Conservation (phyloP, 192 early-diverging fungal species). For the Coemansia furcata region DNA sequence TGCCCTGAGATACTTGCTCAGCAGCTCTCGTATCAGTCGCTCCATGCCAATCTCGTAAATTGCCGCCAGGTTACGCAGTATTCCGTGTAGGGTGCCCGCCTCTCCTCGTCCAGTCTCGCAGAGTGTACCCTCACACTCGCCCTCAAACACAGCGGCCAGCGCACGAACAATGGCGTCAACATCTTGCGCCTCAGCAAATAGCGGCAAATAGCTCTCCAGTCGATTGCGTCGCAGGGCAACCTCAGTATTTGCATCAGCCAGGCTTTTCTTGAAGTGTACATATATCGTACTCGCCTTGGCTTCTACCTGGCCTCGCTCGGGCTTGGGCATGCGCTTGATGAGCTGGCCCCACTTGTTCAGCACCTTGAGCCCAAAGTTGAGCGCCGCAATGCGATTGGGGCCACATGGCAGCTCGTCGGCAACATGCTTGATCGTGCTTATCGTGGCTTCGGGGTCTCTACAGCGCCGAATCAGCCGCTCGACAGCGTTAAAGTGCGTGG, state of each 20-base stretch:
- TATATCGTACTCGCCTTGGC: constrained; percentile 44
- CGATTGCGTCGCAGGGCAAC: constrained; percentile 21
- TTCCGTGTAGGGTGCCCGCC: constrained; percentile 14
- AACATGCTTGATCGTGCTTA: constrained; percentile 55
- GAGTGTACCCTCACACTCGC: constrained; percentile 6
- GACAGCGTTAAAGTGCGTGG: constrained; percentile 52
- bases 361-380: constrained; percentile 56
- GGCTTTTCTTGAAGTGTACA: constrained; percentile 33
- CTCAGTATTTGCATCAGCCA: constrained; percentile 29
- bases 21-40: constrained; percentile 24
- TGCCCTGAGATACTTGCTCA: too few relatives aligned
- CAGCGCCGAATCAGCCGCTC: constrained; percentile 58
- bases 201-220: constrained; percentile 27
- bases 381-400: constrained; percentile 60
- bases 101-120: not conserved
- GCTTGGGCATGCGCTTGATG: constrained; percentile 41
- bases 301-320: constrained; percentile 24
- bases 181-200: constrained; percentile 21
- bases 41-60: constrained; percentile 36
- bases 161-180: constrained; percentile 12
- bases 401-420: constrained; percentile 60
- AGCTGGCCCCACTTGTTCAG: constrained; percentile 45
- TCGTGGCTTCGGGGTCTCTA: constrained; percentile 51
- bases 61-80: constrained; percentile 29
- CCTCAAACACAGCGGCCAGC: constrained; percentile 36